A percentile compares a stretch with the other conserved stretches of the same genome.
phyloP scores from a whole-genome alignment of 1,284 basidiomycete species.

The Papiliotrema flavescens region DNA sequence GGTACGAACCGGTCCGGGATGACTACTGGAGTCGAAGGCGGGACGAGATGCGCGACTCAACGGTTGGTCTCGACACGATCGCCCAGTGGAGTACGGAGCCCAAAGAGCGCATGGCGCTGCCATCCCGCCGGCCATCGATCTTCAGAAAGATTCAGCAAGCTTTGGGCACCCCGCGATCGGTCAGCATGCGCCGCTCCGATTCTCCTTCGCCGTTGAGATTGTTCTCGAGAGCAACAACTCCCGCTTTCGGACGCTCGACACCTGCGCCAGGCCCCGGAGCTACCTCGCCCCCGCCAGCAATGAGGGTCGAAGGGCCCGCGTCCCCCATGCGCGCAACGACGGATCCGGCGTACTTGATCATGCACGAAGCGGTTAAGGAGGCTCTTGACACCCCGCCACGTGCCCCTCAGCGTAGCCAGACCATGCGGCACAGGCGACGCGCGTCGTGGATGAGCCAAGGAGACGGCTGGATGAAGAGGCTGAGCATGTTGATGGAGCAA shows the following conservation, averaged over 20 bases:
- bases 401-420: neutral
- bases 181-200: neutral
- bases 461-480: slow-evolving; percentile 2
- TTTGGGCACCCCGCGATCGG: neutral
- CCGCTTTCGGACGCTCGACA: no score
- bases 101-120: neutral
- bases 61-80: neutral
- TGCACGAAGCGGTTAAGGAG: neutral
- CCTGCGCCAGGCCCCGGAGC: neutral
- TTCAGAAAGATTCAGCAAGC: neutral
- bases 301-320: neutral
- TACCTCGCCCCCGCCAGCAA: neutral
- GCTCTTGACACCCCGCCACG: neutral
- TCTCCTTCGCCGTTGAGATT: neutral
- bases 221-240: neutral
- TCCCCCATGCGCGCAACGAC: neutral
- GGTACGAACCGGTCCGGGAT: neutral
- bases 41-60: neutral
- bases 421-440: neutral
- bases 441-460: slow-evolving; percentile 3
- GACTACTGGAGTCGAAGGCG: neutral
- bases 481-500: slow-evolving; percentile 1
- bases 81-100: neutral
- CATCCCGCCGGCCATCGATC: neutral
- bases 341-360: neutral